Conservation (phyloP, 2,329 filamentous ascomycete genomes). For the Cryphonectria radicalis region DNA sequence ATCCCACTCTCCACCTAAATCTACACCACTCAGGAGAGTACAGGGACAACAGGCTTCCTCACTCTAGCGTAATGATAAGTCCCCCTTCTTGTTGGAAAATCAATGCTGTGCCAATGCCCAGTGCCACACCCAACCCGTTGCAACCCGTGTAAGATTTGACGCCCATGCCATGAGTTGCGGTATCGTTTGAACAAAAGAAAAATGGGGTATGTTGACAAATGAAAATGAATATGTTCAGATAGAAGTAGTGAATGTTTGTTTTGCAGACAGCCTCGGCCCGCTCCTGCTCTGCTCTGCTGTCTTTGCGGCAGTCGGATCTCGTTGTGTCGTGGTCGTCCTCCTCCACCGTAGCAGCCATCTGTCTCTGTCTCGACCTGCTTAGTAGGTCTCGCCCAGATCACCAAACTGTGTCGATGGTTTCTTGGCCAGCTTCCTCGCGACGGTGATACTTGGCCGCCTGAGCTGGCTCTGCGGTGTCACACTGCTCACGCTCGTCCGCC, state of each 20-base stretch:
- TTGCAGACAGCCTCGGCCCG: background rate
- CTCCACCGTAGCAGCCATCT: background rate
- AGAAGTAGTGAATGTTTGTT: slow-evolving; percentile 6
- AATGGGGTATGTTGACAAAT: slow-evolving; percentile 31
- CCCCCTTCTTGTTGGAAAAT: background rate
- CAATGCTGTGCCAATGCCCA: slow-evolving; percentile 20
- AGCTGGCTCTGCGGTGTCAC: slow-evolving; percentile 8
- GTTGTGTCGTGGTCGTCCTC: slow-evolving; percentile 2
- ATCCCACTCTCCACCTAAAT: background rate
- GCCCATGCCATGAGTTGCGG: slow-evolving; percentile 27
- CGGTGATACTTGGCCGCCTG: slow-evolving; percentile 22
- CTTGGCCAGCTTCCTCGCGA: slow-evolving; percentile 18
- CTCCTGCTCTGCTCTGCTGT: background rate
- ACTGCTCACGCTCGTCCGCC: slow-evolving; percentile 47
- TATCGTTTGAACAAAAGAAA: slow-evolving; percentile 29
- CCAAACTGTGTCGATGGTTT: slow-evolving; percentile 29
- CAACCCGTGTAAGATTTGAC: slow-evolving; percentile 27
- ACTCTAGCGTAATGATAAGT: background rate
- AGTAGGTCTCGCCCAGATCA: slow-evolving; percentile 61
- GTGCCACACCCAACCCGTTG: slow-evolving; percentile 24
- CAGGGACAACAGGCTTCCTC: background rate
- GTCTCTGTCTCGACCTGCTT: slow-evolving; percentile 33
- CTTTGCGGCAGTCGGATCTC: background rate
- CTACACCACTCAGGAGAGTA: background rate
- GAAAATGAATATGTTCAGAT: slow-evolving; percentile 27